These are phyloP conservation scores for Bassia scoparia DNA, from an alignment of 148 eudicot species.

Conservation along the genomic window DNA sequence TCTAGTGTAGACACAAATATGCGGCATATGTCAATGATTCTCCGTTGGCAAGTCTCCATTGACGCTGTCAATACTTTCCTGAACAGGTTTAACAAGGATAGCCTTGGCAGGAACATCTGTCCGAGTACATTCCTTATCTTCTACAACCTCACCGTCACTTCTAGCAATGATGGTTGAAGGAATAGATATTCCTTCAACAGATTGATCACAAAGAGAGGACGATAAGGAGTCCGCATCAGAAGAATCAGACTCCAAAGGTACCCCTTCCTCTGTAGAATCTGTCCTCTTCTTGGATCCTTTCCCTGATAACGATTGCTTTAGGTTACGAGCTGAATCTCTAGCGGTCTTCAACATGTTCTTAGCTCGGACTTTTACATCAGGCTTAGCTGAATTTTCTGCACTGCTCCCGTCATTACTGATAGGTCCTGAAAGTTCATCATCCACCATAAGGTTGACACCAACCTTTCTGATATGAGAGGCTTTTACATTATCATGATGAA, in stretches of 20 bases:
- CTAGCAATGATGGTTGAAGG: slow-evolving; percentile 8
- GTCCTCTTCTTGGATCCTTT: slow-evolving; percentile 38
- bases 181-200: slow-evolving; percentile 14
- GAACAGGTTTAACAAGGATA: background rate
- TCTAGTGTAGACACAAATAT: too few species aligned
- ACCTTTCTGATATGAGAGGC: slow-evolving; percentile 40
- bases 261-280: slow-evolving; percentile 22
- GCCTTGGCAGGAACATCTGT: slow-evolving; percentile 1
- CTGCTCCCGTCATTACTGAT: slow-evolving; percentile 36
- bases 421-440: slow-evolving; percentile 33
- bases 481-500: slow-evolving; percentile 47
- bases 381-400: slow-evolving; percentile 37
- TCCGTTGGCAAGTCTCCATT: too few species aligned
- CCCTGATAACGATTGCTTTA: slow-evolving; percentile 40
- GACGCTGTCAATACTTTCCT: too few species aligned
- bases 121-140: background rate
- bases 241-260: slow-evolving; percentile 28
- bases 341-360: slow-evolving; percentile 56
- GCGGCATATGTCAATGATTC: too few species aligned
- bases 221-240: slow-evolving; percentile 51
- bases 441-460: slow-evolving; percentile 50
- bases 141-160: background rate
- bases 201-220: slow-evolving; percentile 20
- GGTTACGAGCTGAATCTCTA: slow-evolving; percentile 48
- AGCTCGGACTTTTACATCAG: slow-evolving; percentile 39